Evolutionary conservation across 495 filamentous ascomycete species (phyloP), one percentile per base, ranked within the genome.

Genomic region (Talaromyces proteolyticus): DNA sequence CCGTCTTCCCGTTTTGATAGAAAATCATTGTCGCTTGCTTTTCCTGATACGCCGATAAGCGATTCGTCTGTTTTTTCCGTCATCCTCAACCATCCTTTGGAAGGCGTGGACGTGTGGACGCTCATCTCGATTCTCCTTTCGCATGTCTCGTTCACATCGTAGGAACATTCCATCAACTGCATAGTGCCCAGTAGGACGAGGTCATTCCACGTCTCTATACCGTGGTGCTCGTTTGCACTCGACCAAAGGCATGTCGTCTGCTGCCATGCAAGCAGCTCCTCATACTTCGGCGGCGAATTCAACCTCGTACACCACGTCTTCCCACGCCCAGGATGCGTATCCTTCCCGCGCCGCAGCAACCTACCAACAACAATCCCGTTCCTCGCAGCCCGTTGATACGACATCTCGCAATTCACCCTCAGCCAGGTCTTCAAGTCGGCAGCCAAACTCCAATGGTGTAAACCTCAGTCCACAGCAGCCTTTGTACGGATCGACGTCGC

Each of bases 401-500:
- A 49, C 47, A 39, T 21, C 47, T 40, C 47, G 47, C 14, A 23
- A 17, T 19, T 49, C 47, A 6, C 47, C 47, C 17, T 49, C 47
- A 23, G 23, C 50, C 8, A 34, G 44, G 17, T 17, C 42, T 34
- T 41, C 42, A 6, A 52, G 17, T 16, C 49, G 6, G 12, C 40
- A 47, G 18, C 42, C 42, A 18, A 51, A 23, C 29, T 23, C 49
- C n/a, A 51, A 51, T 43, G 49, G 49, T 51, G 42, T 23, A 10
- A 44, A 39, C 34, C 17, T 12, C 29, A 69, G 46, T 49, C 34
- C 48, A 47, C 50, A 49, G 26, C 54, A 74, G 65, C 57, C 53
- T 52, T 53, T 57, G 45, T 58, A 57, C 46, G 65, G 62, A 55
- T 63, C 67, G 21, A 12, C 12, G 55, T 58, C 64, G 8, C 29